phyloP scores from a whole-genome alignment of 2,329 filamentous ascomycete genomes.

The Metarhizium guizhouense region DNA sequence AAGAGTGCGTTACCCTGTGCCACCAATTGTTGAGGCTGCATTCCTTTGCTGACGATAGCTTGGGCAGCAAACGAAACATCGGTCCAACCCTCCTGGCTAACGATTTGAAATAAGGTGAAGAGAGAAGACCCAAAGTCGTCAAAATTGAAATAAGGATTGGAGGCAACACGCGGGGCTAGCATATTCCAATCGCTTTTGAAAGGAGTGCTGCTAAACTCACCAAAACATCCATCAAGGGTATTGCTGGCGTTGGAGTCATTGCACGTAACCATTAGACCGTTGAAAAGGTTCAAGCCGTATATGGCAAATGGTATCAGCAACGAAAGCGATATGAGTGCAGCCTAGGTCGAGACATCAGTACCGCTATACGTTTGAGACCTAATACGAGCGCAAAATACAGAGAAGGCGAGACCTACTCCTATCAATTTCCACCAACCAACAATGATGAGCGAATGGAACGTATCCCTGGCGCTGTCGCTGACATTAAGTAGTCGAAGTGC shows the following conservation, averaged over 20 bases:
- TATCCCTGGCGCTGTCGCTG: constrained; percentile 89
- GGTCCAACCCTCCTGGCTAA: constrained; percentile 96
- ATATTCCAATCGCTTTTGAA: constrained; percentile 70
- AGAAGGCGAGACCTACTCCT: constrained; percentile 45
- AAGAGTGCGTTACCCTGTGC: constrained; percentile 84
- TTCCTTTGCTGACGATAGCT: constrained; percentile 66
- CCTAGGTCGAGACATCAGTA: constrained; percentile 28
- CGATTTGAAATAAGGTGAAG: constrained; percentile 97
- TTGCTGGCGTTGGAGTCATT: constrained; percentile 54
- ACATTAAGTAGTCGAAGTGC: constrained; percentile 88
- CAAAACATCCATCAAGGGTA: constrained; percentile 66
- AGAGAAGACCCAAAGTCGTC: constrained; percentile 90
- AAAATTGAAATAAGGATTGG: constrained; percentile 83
- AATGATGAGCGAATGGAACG: constrained; percentile 93
- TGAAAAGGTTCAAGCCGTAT: constrained; percentile 89
- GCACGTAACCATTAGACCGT: constrained; percentile 68
- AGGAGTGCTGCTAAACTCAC: constrained; percentile 69
- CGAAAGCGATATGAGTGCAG: constrained; percentile 88
- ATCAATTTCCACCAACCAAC: constrained; percentile 91
- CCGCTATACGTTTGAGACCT: no score
- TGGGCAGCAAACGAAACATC: constrained; percentile 84
- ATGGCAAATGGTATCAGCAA: constrained; percentile 94
- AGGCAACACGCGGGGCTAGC: constrained; percentile 69
- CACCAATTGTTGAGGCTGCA: constrained; percentile 61
- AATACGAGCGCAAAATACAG: neutral